phyloP scores from a whole-genome alignment of 1,139 yeast species.

The Pichia sp. region DNA sequence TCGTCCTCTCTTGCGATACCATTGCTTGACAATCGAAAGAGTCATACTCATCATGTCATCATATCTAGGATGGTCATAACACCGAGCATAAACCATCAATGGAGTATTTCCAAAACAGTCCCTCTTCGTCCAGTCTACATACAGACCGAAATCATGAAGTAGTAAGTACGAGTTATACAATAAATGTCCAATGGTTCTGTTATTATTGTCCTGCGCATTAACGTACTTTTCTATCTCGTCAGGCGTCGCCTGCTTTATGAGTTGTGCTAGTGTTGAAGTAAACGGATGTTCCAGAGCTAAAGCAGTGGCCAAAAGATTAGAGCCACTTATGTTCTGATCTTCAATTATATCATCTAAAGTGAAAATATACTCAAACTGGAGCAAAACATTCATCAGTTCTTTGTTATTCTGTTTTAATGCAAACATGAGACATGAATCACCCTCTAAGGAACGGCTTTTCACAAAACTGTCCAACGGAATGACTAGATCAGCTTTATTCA shows the following conservation, averaged over 20 bases:
- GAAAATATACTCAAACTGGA: conserved; percentile 46
- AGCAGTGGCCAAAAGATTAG: conserved; percentile 58
- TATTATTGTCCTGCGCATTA: conserved; percentile 44
- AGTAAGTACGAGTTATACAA: conserved; percentile 55
- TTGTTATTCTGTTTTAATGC: conserved; percentile 45
- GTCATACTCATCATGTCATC: conserved; percentile 44
- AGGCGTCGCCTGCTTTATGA: conserved; percentile 42
- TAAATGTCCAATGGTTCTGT: conserved; percentile 71
- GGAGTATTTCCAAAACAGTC: conserved; percentile 79
- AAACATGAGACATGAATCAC: conserved; percentile 62
- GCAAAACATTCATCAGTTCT: conserved; percentile 43
- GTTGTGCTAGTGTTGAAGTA: conserved; percentile 44
- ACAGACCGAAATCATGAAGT: conserved; percentile 51
- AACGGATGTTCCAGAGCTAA: conserved; percentile 50
- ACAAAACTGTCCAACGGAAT: conserved; percentile 40
- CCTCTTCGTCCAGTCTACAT: conserved; percentile 64
- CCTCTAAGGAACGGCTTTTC: conserved; percentile 49
- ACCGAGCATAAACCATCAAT: conserved; percentile 65
- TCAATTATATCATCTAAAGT: conserved; percentile 63
- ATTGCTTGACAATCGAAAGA: conserved; percentile 41
- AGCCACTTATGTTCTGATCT: conserved; percentile 50
- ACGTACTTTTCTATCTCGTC: conserved; percentile 42
- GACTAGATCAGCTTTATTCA: conserved; percentile 28
- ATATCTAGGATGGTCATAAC: conserved; percentile 76
- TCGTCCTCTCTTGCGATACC: conserved; percentile 35